phyloP scores from a whole-genome alignment of 2,329 filamentous ascomycete genomes.

The Helicocarpus griseus region DNA sequence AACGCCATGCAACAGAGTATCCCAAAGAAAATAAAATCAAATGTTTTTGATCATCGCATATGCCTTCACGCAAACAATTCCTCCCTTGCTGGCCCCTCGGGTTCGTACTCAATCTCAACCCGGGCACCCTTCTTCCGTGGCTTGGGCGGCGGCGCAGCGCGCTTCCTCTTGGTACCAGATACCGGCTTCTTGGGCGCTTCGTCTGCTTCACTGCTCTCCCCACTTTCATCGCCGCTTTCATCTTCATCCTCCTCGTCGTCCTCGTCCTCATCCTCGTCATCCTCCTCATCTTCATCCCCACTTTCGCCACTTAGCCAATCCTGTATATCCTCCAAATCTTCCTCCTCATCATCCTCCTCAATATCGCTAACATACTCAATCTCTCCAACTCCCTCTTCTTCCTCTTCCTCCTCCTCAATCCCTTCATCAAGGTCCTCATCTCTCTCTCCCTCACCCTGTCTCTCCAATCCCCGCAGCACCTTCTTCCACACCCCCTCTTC shows the following conservation, averaged over 20 bases:
- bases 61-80: constrained; percentile 30
- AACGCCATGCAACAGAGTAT: neutral
- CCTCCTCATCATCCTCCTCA: constrained; percentile 60
- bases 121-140: constrained; percentile 53
- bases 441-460: constrained; percentile 68
- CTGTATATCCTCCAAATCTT: constrained; percentile 85
- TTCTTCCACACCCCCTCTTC: constrained; percentile 96
- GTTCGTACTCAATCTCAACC: constrained; percentile 71
- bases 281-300: constrained; percentile 38
- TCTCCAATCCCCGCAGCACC: constrained; percentile 83
- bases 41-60: constrained; percentile 1
- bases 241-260: constrained; percentile 53
- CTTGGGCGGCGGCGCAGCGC: constrained; percentile 42
- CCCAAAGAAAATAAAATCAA: neutral
- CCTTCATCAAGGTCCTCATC: constrained; percentile 87
- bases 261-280: constrained; percentile 42
- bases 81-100: constrained; percentile 52
- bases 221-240: constrained; percentile 46
- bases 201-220: constrained; percentile 43
- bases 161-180: constrained; percentile 48
- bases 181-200: constrained; percentile 37
- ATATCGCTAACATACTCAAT: constrained; percentile 92
- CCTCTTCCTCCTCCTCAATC: constrained; percentile 63
- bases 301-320: constrained; percentile 80
- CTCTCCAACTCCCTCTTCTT: constrained; percentile 61